phyloP scores from a whole-genome alignment of 352 stramenopile genomes.

The Phytophthora ramorum region DNA sequence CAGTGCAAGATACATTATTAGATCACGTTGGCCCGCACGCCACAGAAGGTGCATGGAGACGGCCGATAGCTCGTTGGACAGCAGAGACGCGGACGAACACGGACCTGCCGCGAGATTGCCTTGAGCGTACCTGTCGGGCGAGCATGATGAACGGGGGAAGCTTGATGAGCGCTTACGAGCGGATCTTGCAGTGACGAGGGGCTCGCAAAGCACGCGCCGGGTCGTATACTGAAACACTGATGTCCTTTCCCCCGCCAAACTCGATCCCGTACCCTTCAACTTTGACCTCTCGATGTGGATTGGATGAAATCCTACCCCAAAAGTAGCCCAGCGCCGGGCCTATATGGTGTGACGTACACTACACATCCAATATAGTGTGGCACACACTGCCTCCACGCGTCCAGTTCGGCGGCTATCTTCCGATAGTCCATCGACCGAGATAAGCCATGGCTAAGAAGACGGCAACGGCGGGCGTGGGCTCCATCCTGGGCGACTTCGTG shows the following conservation, averaged over 20 bases:
- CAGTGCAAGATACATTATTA: background rate
- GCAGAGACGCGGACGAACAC: constrained; percentile 1
- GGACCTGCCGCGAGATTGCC: background rate
- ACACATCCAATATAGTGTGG: too few species aligned
- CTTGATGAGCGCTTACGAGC: background rate
- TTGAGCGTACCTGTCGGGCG: constrained; percentile 36
- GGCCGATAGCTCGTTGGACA: constrained; percentile 1
- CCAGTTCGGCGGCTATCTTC: background rate
- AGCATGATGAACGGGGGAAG: constrained; percentile 34
- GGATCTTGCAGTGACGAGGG: constrained; percentile 31
- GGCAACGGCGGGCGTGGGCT: constrained; percentile 44
- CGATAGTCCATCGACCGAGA: background rate
- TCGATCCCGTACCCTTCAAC: background rate
- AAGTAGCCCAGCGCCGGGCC: constrained; percentile 4
- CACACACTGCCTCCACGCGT: background rate
- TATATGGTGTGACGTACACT: too few species aligned
- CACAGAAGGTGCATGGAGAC: background rate
- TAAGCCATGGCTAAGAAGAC: constrained; percentile 40
- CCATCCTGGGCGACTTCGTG: constrained; percentile 72
- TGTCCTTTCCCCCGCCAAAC: background rate
- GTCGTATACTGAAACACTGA: too few species aligned
- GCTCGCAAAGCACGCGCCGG: background rate
- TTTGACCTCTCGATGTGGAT: background rate
- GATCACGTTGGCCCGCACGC: background rate
- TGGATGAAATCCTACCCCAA: background rate